These are phyloP conservation scores for Paecilomyces fulvus DNA, from an alignment of 2,329 filamentous ascomycete genomes.

Conservation along the genomic window DNA sequence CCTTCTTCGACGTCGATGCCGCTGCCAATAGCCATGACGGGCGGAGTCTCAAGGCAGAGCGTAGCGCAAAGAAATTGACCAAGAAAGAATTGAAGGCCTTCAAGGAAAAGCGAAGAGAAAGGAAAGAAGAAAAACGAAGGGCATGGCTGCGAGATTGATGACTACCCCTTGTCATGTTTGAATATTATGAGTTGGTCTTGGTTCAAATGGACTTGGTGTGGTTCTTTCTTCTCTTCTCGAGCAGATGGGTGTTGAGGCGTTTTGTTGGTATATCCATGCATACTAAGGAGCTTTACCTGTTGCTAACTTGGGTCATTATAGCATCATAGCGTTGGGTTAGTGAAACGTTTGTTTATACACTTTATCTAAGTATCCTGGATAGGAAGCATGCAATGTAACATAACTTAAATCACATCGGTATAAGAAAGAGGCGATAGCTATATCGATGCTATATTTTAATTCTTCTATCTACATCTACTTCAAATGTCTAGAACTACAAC, in stretches of 20 bases:
- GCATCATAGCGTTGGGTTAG: background rate
- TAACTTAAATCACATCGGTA: background rate
- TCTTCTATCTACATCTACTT: too few relatives aligned
- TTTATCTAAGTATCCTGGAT: background rate
- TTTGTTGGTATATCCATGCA: background rate
- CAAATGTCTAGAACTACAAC: too few relatives aligned
- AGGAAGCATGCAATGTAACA: background rate
- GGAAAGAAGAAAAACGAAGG: constrained; percentile 88
- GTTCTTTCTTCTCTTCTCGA: background rate
- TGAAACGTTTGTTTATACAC: background rate
- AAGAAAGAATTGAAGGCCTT: constrained; percentile 85
- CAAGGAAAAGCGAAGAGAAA: constrained; percentile 79
- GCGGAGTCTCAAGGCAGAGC: constrained; percentile 81
- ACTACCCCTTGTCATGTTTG: background rate
- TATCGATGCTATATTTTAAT: background rate
- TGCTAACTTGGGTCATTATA: background rate
- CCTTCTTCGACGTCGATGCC: constrained; percentile 92
- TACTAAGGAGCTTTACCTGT: background rate
- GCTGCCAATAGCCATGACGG: constrained; percentile 88
- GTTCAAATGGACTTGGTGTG: background rate
- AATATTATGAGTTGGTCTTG: background rate
- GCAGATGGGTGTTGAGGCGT: background rate
- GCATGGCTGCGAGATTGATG: constrained; percentile 80
- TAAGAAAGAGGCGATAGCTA: background rate
- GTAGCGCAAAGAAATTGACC: constrained; percentile 71